phyloP scores from a whole-genome alignment of 352 stramenopile genomes.

The Phytopythium kandeliae region DNA sequence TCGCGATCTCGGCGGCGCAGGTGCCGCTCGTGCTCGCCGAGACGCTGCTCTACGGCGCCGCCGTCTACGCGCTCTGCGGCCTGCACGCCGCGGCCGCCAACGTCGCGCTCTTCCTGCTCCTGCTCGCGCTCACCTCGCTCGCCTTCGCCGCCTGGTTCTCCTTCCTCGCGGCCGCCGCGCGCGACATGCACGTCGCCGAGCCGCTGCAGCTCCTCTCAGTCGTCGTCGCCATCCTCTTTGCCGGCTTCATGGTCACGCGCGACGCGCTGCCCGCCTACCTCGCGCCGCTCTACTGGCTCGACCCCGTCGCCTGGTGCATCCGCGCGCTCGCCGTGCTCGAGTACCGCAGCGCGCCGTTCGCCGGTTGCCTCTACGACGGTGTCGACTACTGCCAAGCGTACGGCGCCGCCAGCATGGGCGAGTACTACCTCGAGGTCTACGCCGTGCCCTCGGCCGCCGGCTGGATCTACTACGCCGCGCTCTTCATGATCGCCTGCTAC shows the following conservation, averaged over 20 bases:
- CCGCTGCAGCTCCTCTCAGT: constrained; percentile 16
- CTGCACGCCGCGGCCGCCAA: constrained; percentile 9
- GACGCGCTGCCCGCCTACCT: constrained; percentile 51
- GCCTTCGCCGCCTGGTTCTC: constrained; percentile 32
- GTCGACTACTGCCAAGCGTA: constrained; percentile 42
- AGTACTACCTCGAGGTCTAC: constrained; percentile 46
- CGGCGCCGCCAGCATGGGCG: constrained; percentile 16
- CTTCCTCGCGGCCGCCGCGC: constrained; percentile 18
- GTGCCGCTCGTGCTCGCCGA: constrained; percentile 28
- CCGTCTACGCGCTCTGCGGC: constrained; percentile 73
- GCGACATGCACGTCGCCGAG: constrained; percentile 15
- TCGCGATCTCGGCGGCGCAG: constrained; percentile 1
- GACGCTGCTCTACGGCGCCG: constrained; percentile 49
- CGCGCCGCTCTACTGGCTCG: constrained; percentile 76
- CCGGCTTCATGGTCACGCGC: constrained; percentile 60
- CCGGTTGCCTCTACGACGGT: constrained; percentile 41
- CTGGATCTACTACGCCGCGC: constrained; percentile 56
- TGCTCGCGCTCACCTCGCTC: constrained; percentile 30
- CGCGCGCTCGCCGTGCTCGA: constrained; percentile 51
- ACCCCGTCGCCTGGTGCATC: constrained; percentile 62
- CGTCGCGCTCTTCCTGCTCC: constrained; percentile 24
- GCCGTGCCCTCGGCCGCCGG: constrained; percentile 25
- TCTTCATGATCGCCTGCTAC: constrained; percentile 36
- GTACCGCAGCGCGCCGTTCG: constrained; percentile 35
- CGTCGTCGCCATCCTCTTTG: constrained; percentile 41